Percentiles rank a stretch among this genome's conserved stretches.
Conservation (phyloP, 176 grass and related monocot species). For the Zea luxurians region DNA sequence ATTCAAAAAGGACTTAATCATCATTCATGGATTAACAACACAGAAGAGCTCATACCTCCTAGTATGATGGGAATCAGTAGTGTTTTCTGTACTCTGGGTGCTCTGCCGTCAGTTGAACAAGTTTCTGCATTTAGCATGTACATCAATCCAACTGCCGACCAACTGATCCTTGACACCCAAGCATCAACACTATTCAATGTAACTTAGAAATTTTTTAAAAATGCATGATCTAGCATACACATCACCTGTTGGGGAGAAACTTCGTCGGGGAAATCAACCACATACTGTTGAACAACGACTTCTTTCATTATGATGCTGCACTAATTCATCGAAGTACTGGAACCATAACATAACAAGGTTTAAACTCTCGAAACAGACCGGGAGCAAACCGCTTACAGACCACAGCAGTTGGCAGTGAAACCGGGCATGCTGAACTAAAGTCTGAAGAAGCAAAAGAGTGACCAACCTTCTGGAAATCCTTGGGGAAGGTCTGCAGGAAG, state of each 20-base stretch:
- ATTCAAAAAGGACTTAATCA: neutral
- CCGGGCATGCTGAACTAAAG: too few species aligned
- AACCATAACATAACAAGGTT: neutral
- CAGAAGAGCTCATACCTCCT: slow-evolving; percentile 52
- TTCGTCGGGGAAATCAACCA: slow-evolving; percentile 43
- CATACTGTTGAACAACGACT: slow-evolving; percentile 44
- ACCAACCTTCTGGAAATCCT: too few species aligned
- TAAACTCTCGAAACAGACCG: neutral
- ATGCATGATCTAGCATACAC: neutral
- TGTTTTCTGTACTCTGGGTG: slow-evolving; percentile 53
- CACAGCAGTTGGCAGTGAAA: too few species aligned
- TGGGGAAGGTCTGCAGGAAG: too few species aligned
- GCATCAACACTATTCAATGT: too few species aligned
- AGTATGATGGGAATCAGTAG: slow-evolving; percentile 59
- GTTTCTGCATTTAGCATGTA: slow-evolving; percentile 56
- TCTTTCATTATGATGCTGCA: slow-evolving; percentile 40
- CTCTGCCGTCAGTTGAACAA: slow-evolving; percentile 66
- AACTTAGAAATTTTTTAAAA: slow-evolving; percentile 11
- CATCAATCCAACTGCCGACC: slow-evolving; percentile 1
- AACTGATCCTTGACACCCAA: slow-evolving; percentile 21
- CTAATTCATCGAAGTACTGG: slow-evolving; percentile 62
- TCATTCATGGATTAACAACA: slow-evolving; percentile 17
- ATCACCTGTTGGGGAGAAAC: slow-evolving; percentile 65
- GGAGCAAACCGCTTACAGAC: neutral
- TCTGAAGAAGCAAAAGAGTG: too few species aligned